A percentile compares a stretch with the other conserved stretches of the same genome.
Evolutionary conservation across 495 filamentous ascomycete genomes (phyloP).

Genomic region (Daldinia bambusicola): DNA sequence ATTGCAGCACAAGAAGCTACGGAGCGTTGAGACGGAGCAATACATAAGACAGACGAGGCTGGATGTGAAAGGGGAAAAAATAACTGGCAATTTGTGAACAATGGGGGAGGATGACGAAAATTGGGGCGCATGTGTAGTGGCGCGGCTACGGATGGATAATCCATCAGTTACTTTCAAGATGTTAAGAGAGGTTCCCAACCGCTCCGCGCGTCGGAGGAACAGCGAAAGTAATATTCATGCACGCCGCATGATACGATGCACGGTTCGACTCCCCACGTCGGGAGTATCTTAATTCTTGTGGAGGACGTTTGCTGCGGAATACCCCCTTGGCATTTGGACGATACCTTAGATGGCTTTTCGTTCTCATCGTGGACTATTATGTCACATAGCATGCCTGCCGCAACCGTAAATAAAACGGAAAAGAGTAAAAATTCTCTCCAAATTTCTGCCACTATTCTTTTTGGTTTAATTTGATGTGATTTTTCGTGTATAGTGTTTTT

Average conservation of each 20-base stretch:
- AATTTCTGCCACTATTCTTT: conserved; percentile 3
- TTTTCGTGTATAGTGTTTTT: not conserved
- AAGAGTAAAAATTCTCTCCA: conserved; percentile 44
- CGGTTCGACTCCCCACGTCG: conserved; percentile 28
- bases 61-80: conserved; percentile 35
- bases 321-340: conserved; percentile 30
- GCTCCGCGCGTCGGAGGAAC: conserved; percentile 30
- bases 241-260: conserved; percentile 42
- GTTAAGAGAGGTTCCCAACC: conserved; percentile 15
- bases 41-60: conserved; percentile 38
- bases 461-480: not conserved
- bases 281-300: conserved; percentile 45
- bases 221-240: conserved; percentile 33
- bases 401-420: conserved; percentile 44
- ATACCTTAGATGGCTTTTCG: conserved; percentile 36
- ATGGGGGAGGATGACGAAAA: conserved; percentile 29
- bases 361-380: conserved; percentile 21
- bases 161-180: conserved; percentile 34
- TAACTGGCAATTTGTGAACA: conserved; percentile 45
- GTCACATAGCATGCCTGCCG: conserved; percentile 38
- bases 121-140: conserved; percentile 21
- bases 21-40: conserved; percentile 20
- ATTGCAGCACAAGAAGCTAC: conserved; percentile 30
- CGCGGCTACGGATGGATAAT: conserved; percentile 21
- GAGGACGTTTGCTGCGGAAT: conserved; percentile 41